Evolutionary conservation across 2,329 filamentous ascomycete genomes (phyloP).

Genomic region (Alternaria triticina): DNA sequence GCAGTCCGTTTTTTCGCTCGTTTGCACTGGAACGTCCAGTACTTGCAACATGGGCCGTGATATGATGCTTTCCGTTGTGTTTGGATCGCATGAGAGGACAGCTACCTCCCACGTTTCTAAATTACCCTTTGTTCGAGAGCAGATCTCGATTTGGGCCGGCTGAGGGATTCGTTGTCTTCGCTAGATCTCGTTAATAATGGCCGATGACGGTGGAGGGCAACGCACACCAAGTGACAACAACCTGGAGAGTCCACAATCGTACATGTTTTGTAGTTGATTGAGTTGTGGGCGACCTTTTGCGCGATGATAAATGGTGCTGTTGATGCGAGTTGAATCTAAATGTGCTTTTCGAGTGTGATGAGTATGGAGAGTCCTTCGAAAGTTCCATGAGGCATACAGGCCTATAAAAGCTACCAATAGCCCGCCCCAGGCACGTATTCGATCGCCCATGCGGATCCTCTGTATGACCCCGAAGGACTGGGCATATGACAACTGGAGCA

Average conservation of each 20-base stretch:
- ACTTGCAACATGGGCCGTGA: neutral
- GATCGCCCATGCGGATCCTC: neutral
- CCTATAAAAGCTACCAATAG: neutral
- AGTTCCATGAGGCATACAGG: neutral
- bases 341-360: neutral
- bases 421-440: neutral
- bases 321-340: neutral
- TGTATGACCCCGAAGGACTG: neutral
- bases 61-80: neutral
- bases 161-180: neutral
- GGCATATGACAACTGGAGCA: neutral
- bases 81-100: neutral
- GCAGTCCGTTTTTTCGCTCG: neutral
- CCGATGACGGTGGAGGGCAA: neutral
- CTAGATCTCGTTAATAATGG: neutral
- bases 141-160: neutral
- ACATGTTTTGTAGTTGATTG: neutral
- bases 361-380: neutral
- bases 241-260: neutral
- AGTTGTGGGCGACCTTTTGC: no score
- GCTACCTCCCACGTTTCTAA: neutral
- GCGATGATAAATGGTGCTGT: neutral
- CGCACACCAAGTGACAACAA: neutral
- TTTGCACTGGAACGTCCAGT: neutral
- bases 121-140: neutral